Evolutionary conservation across 2,329 filamentous ascomycete species (phyloP), one percentile per base, ranked within the genome.

Genomic region (Trichothecium roseum): DNA sequence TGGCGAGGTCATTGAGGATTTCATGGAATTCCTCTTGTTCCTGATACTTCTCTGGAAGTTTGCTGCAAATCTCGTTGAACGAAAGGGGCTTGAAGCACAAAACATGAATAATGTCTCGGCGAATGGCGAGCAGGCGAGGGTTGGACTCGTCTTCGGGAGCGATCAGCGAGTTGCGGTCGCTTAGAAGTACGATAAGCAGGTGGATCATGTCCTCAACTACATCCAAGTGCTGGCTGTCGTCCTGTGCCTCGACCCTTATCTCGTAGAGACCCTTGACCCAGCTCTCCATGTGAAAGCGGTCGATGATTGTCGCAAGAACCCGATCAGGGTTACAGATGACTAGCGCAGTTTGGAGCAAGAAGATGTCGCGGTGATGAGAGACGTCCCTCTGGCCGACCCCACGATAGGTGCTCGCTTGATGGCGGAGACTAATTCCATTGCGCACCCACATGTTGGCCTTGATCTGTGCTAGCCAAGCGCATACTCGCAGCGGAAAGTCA

Each of bases 391-490:
- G 85, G 9, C 78, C 77, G 12, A 95, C 86, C 28, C 86, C 88
- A 13, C 87, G 80, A 54, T 98, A 98, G 14, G 88, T 91, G 35
- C 83, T 83, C 54, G 93, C 91, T 58, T 98, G 91, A 55, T 98
- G 91, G 28, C 89, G 78, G 35, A 98, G 72, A 49, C 89, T 96
- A 52, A 98, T 86, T 3, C 91, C 91, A 53, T 98, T 98, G 37
- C 91, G 79, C 43, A 98, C 89, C 91, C 93, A 98, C 79, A 96
- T 94, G 35, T 87, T 85, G 14, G 89, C 87, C 56, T 94, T 94
- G 78, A 98, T 96, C 62, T 98, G 93, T 5, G 91, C 84, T 22
- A 98, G 68, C 91, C 91, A 98, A 15, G 86, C 87, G 54, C 87
- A 95, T 1, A 96, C 88, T 35, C 93, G 75, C 4, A 98, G 67